A percentile compares a stretch with the other conserved stretches of the same genome.
Conservation (phyloP, 495 filamentous ascomycete genomes). For the Penicillium lagena region DNA sequence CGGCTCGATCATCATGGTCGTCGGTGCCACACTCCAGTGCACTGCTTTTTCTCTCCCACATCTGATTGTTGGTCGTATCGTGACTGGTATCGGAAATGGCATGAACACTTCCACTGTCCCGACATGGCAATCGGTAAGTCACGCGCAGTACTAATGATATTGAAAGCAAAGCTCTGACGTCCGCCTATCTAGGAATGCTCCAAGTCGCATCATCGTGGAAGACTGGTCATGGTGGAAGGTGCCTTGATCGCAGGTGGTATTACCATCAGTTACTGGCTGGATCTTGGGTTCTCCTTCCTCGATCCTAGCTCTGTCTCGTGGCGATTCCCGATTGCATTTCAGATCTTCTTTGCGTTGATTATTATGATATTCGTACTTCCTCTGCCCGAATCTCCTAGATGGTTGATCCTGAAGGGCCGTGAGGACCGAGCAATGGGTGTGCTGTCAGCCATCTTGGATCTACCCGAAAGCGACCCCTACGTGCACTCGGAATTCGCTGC, state of each 20-base stretch:
- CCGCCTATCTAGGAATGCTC: constrained; percentile 22
- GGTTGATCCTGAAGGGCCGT: constrained; percentile 35
- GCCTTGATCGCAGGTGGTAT: constrained; percentile 32
- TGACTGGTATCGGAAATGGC: constrained; percentile 64
- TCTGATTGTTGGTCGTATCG: constrained; percentile 54
- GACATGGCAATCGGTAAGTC: constrained; percentile 4
- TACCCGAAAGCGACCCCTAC: constrained; percentile 26
- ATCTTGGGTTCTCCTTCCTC: constrained; percentile 37
- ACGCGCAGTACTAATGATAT: neutral
- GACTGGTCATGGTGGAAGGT: constrained; percentile 29
- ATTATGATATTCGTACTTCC: constrained; percentile 25
- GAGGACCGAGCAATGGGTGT: constrained; percentile 30
- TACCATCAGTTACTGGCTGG: constrained; percentile 44
- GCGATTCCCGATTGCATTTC: constrained; percentile 33
- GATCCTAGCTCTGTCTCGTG: constrained; percentile 25
- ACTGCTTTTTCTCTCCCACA: constrained; percentile 53
- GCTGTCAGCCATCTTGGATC: constrained; percentile 20
- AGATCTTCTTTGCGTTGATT: constrained; percentile 27
- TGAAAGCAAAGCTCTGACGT: no score
- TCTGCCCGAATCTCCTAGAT: constrained; percentile 37
- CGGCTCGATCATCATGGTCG: constrained; percentile 62
- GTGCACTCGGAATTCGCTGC: constrained; percentile 58
- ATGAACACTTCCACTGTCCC: constrained; percentile 44
- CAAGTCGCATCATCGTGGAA: constrained; percentile 16
- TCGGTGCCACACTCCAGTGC: constrained; percentile 64